Evolutionary conservation across 1,284 basidiomycete genomes (phyloP).

Genomic region (Sphagnurus paluster): DNA sequence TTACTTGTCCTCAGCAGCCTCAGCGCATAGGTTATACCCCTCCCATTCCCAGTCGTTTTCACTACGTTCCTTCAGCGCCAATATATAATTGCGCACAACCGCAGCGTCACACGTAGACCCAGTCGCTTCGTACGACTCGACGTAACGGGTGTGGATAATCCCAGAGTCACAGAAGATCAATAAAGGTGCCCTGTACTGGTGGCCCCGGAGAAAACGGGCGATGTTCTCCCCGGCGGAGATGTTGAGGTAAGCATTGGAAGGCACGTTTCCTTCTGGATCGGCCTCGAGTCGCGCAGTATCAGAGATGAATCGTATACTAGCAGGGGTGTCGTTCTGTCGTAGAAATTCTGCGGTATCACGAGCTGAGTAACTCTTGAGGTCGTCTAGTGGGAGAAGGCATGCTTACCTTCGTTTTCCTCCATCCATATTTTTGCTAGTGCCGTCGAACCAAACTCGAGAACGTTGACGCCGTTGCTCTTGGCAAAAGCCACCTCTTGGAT

Average conservation of each 20-base stretch:
- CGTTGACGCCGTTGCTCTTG: slow-evolving; percentile 16
- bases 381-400: background rate
- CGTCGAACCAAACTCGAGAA: slow-evolving; percentile 25
- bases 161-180: slow-evolving; percentile 23
- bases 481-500: slow-evolving; percentile 18
- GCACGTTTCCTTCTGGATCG: background rate
- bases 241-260: slow-evolving; percentile 17
- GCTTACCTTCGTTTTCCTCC: slow-evolving; percentile 23
- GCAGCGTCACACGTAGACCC: slow-evolving; percentile 20
- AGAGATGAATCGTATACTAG: slow-evolving; percentile 27
- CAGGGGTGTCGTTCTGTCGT: slow-evolving; percentile 20
- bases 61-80: slow-evolving; percentile 15
- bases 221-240: slow-evolving; percentile 24
- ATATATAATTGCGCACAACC: slow-evolving; percentile 20
- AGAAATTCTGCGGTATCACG: slow-evolving; percentile 18
- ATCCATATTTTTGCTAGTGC: slow-evolving; percentile 26
- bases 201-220: slow-evolving; percentile 25
- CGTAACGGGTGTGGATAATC: slow-evolving; percentile 22
- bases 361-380: too few relatives aligned
- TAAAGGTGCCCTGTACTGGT: slow-evolving; percentile 22
- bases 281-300: slow-evolving; percentile 25
- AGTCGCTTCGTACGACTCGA: slow-evolving; percentile 17
- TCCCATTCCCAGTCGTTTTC: slow-evolving; percentile 22
- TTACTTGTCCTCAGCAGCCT: too few relatives aligned
- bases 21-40: slow-evolving; percentile 12